Base-by-base conservation (phyloP, 371 early-diverging fungal species). In the Mucor indicus region DNA sequence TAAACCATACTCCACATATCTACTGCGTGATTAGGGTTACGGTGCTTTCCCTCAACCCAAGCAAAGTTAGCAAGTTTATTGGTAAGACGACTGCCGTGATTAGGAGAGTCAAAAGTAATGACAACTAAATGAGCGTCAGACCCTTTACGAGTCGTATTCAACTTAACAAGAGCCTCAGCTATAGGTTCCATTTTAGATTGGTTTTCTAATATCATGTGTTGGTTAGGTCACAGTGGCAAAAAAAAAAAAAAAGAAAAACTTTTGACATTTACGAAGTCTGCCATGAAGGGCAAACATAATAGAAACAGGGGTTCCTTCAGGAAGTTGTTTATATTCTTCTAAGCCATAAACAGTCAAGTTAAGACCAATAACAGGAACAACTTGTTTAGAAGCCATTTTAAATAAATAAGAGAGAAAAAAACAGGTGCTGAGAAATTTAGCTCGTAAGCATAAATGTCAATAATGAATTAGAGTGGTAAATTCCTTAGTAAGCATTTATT, bases 1-100 rank as follows among this genome's bases (percentile, higher is more conserved):
- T 65, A 35, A 16, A 73, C 61, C 44, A 74, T 65, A 4, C 59
- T 38, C 67, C 69, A 80, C 80, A 83, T 80, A 52, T 83, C 80
- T 29, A 69, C 16, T 1, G 72, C 79, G 58, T 80, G 79, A 17
- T 51, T 56, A 3, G 55, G 53, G 54, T 82, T 82, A 7, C 50
- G 37, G 17, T 67, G 38, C 1, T 33, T 32, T 8, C 62, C 61
- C 15, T 63, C 63, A 3, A 50, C 45, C 79, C 79, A 79, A 13
- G 54, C 55, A 32, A 46, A 69, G 37, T 77, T 75, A 17, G 59
- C 48, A 1, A 40, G 45, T 17, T 60, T 53, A 36, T 70, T 36
- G 5, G 69, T 41, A 15, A 67, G 63, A 7, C 83, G 62, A 16
- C 48, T 56, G 12, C 83, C 83, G 47, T 83, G 83, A 45, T 83